Percentiles rank a stretch among this genome's conserved stretches.
phyloP scores from a whole-genome alignment of 2,329 filamentous ascomycete species.

The Zasmidium citrigriseum region DNA sequence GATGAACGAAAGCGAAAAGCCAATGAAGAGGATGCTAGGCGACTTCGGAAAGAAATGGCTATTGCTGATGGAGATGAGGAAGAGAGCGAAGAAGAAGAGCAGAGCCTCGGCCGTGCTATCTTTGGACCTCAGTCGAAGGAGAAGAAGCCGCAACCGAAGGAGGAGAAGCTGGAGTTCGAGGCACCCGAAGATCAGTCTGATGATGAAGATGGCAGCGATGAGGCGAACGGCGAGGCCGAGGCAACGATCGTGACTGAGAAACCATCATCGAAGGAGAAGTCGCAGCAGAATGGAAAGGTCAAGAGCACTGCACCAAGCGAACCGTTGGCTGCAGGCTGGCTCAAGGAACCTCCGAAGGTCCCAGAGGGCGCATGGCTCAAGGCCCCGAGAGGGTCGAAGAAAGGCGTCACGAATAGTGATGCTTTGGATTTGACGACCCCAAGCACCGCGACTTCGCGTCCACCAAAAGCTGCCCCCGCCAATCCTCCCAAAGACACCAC shows the following conservation, averaged over 20 bases:
- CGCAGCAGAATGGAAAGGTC: background rate
- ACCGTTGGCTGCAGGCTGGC: conserved; percentile 25
- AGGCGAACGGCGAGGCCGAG: conserved; percentile 29
- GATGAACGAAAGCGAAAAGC: conserved; percentile 75
- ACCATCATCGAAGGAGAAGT: conserved; percentile 16
- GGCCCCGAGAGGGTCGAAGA: conserved; percentile 23
- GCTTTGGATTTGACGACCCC: too few relatives aligned
- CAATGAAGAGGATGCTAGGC: conserved; percentile 69
- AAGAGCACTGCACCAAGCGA: conserved; percentile 17
- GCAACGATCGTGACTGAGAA: conserved; percentile 40
- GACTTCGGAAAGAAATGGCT: conserved; percentile 66
- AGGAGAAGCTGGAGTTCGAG: conserved; percentile 59
- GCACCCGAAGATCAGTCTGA: conserved; percentile 56
- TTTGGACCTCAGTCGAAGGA: conserved; percentile 58
- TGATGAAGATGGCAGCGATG: conserved; percentile 30
- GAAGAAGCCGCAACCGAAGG: conserved; percentile 37
- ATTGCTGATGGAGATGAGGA: conserved; percentile 64
- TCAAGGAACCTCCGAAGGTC: conserved; percentile 10
- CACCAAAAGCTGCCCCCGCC: background rate
- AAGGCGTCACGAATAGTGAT: too few relatives aligned
- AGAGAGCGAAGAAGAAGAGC: conserved; percentile 50
- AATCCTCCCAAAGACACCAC: conserved; percentile 4
- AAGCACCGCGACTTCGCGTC: too few relatives aligned
- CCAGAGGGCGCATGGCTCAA: conserved; percentile 25
- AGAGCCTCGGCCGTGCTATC: conserved; percentile 67